Percentiles rank a stretch among this genome's conserved stretches.
These are phyloP conservation scores for Komagataea norvegica DNA, from an alignment of 1,139 yeast species.

Conservation along the genomic window DNA sequence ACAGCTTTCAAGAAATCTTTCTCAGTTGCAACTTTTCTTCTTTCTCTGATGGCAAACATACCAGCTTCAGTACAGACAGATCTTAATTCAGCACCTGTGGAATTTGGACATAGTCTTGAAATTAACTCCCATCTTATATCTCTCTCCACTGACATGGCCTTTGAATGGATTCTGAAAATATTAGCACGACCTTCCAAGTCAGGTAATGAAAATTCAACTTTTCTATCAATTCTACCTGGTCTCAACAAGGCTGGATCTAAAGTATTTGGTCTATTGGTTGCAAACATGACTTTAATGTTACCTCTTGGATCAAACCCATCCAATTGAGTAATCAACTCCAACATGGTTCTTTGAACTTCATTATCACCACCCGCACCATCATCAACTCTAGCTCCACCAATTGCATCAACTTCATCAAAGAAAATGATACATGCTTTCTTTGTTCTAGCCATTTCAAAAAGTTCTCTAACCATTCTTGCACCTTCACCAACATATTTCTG, in stretches of 20 bases:
- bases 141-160: constrained; percentile 95
- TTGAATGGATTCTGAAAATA: constrained; percentile 93
- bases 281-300: constrained; percentile 97
- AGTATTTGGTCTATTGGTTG: constrained; percentile 96
- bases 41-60: constrained; percentile 97
- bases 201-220: constrained; percentile 93
- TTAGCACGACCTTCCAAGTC: constrained; percentile 97
- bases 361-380: constrained; percentile 99
- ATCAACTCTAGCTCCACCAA: constrained; percentile 98
- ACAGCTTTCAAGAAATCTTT: constrained; percentile 97
- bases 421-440: constrained; percentile 92
- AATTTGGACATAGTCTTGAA: constrained; percentile 93
- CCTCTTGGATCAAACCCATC: constrained; percentile 99
- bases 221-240: constrained; percentile 97
- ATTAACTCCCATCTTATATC: constrained; percentile 98
- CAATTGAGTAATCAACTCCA: constrained; percentile 92
- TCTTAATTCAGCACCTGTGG: constrained; percentile 97
- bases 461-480: constrained; percentile 97
- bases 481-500: constrained; percentile 99
- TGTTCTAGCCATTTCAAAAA: constrained; percentile 97
- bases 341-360: constrained; percentile 98
- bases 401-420: constrained; percentile 96
- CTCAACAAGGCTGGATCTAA: constrained; percentile 96
- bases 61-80: constrained; percentile 98
- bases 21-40: constrained; percentile 96